These are phyloP conservation scores for Cymbidium sinense DNA, from an alignment of 106 monocot species.

Conservation along the genomic window DNA sequence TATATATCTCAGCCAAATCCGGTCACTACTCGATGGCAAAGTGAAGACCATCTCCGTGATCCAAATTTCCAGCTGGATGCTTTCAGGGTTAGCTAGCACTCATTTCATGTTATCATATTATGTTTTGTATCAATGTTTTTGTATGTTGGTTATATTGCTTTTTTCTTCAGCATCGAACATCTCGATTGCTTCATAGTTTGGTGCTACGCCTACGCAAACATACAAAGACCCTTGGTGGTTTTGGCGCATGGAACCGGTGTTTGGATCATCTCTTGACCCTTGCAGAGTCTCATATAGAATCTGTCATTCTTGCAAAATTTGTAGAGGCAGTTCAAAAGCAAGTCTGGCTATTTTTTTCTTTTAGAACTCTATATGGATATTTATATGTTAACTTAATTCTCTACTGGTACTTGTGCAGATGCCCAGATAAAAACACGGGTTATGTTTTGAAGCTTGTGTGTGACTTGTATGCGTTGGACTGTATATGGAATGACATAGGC, in stretches of 20 bases:
- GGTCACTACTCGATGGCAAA: slow-evolving; percentile 84
- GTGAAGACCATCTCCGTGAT: slow-evolving; percentile 81
- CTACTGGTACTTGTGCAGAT: slow-evolving; percentile 36
- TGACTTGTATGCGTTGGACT: slow-evolving; percentile 88
- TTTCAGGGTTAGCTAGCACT: slow-evolving; percentile 53
- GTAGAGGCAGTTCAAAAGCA: slow-evolving; percentile 69
- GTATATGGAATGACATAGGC: slow-evolving; percentile 95
- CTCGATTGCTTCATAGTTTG: slow-evolving; percentile 78
- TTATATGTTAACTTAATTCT: not conserved
- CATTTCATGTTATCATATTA: not conserved
- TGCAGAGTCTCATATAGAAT: slow-evolving; percentile 92
- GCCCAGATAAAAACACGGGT: slow-evolving; percentile 68
- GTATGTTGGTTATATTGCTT: not conserved
- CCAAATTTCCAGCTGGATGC: slow-evolving; percentile 96
- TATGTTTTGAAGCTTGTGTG: slow-evolving; percentile 74
- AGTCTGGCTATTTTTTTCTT: not conserved
- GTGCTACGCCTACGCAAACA: slow-evolving; percentile 72
- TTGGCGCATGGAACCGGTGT: slow-evolving; percentile 97
- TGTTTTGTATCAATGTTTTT: not conserved
- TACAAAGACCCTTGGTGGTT: slow-evolving; percentile 65
- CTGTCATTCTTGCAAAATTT: slow-evolving; percentile 85
- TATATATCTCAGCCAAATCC: slow-evolving; percentile 84
- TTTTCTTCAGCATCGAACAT: slow-evolving; percentile 74
- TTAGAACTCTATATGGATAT: not conserved
- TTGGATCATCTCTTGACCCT: slow-evolving; percentile 90